Evolutionary conservation across 768 basidiomycete species (phyloP).

Genomic region (Naganishia vaughanmartiniae): DNA sequence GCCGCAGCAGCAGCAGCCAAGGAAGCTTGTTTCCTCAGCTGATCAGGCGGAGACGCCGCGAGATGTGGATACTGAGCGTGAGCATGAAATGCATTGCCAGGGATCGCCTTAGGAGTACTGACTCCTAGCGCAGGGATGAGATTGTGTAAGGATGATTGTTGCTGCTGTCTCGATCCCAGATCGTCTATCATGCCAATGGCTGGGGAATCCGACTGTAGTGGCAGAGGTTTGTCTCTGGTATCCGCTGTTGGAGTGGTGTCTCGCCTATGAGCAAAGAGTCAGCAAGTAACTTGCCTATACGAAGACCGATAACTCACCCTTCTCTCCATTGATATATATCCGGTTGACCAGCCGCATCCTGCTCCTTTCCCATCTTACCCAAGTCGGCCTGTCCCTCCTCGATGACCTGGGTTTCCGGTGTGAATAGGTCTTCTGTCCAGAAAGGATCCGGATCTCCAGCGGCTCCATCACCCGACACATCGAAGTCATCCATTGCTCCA

Average conservation of each 20-base stretch:
- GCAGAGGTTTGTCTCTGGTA: constrained; percentile 17
- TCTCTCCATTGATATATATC: constrained; percentile 24
- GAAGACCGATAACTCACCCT: constrained; percentile 6
- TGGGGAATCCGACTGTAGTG: constrained; percentile 25
- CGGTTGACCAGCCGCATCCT: constrained; percentile 14
- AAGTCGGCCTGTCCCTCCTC: constrained; percentile 12
- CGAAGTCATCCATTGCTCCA: constrained; percentile 15
- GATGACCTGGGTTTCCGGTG: constrained; percentile 1
- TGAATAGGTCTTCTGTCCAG: constrained; percentile 22
- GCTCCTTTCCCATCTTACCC: constrained; percentile 28
- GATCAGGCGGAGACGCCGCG: constrained; percentile 25
- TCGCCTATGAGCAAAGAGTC: background rate
- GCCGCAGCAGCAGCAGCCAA: background rate
- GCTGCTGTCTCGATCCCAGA: constrained; percentile 2
- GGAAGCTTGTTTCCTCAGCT: constrained; percentile 25
- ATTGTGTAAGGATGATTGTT: constrained; percentile 1
- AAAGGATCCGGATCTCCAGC: constrained; percentile 5
- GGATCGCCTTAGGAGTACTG: constrained; percentile 1
- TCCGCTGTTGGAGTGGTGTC: constrained; percentile 14
- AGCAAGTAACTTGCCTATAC: background rate
- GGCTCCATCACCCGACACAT: background rate
- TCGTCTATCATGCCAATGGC: constrained; percentile 24
- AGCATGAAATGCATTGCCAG: constrained; percentile 3
- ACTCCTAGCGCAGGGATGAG: constrained; percentile 24
- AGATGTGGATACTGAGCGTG: constrained; percentile 14